Conservation (phyloP, 345 rosid species). For the Salix viminalis region DNA sequence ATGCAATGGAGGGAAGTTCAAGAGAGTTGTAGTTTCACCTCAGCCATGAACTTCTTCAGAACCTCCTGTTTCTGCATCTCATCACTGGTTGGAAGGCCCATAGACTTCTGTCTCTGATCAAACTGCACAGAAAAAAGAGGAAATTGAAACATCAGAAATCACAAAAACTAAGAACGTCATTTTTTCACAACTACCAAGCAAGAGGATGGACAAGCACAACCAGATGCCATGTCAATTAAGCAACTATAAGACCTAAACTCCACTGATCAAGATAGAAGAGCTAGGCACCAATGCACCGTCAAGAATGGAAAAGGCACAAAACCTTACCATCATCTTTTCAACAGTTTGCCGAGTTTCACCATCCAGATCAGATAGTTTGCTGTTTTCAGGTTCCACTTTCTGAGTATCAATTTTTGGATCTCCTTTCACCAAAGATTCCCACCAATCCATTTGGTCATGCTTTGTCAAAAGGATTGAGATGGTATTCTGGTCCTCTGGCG, state of each 20-base stretch:
- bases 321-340: constrained; percentile 87
- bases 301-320: not conserved
- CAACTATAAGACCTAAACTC: not conserved
- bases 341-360: constrained; percentile 68
- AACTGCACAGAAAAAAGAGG: constrained; percentile 40
- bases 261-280: not conserved
- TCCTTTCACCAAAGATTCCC: constrained; percentile 79
- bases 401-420: constrained; percentile 88
- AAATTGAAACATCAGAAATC: not conserved
- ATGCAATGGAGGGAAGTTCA: not conserved
- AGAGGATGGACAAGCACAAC: not conserved
- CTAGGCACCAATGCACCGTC: not conserved
- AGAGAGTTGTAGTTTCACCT: constrained; percentile 33
- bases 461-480: constrained; percentile 75
- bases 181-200: not conserved
- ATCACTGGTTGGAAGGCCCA: constrained; percentile 89
- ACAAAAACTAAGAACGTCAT: not conserved
- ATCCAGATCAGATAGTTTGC: constrained; percentile 78
- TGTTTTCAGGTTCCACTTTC: constrained; percentile 88
- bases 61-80: constrained; percentile 83
- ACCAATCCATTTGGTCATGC: constrained; percentile 91
- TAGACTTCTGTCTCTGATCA: constrained; percentile 85
- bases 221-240: not conserved
- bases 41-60: constrained; percentile 81
- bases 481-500: constrained; percentile 61